These are phyloP conservation scores for Agaricus blazei DNA, from an alignment of 768 basidiomycete genomes.

Conservation along the genomic window DNA sequence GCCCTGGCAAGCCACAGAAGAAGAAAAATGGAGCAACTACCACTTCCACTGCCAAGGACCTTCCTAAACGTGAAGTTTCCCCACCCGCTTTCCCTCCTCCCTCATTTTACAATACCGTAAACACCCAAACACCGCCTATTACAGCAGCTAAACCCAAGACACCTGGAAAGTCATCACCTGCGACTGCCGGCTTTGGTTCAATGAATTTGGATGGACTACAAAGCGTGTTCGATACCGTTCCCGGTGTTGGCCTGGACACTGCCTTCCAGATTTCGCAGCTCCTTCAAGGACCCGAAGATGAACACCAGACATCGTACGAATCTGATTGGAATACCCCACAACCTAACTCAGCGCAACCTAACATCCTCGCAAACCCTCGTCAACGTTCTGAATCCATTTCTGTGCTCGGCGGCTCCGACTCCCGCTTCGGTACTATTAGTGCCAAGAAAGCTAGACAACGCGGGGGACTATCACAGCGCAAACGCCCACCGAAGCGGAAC, in stretches of 20 bases:
- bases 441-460: slow-evolving; percentile 1
- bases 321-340: slow-evolving; percentile 6
- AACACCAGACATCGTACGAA: background rate
- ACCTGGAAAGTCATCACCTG: background rate
- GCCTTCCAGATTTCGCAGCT: slow-evolving; percentile 6
- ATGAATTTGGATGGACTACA: slow-evolving; percentile 1
- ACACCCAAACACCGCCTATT: background rate
- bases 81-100: background rate
- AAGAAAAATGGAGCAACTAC: background rate
- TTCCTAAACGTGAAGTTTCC: background rate
- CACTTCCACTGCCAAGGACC: background rate
- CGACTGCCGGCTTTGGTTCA: background rate
- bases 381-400: slow-evolving; percentile 7
- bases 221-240: background rate
- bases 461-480: background rate
- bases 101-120: background rate
- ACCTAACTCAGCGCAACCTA: background rate
- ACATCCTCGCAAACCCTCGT: background rate
- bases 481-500: background rate
- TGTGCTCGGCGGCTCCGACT: slow-evolving; percentile 2
- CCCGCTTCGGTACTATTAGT: slow-evolving; percentile 4
- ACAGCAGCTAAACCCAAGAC: background rate
- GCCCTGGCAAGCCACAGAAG: slow-evolving; percentile 16
- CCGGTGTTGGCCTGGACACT: background rate
- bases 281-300: background rate